Percentiles rank a stretch among this genome's conserved stretches.
phyloP scores from a whole-genome alignment of 306 rosid genomes.

The Castanea mollissima region DNA sequence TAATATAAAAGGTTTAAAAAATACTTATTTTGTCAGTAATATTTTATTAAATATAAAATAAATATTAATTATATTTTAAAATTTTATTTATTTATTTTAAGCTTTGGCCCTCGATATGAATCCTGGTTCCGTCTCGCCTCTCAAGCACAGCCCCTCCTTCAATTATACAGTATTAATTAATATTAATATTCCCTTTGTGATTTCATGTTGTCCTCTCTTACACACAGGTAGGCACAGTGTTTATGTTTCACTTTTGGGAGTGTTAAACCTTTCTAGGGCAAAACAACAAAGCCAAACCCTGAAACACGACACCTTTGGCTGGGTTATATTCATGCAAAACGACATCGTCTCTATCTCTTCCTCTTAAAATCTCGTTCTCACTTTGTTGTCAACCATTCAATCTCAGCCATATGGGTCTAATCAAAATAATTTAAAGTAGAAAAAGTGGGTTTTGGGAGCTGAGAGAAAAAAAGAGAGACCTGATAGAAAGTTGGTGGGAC shows the following conservation, averaged over 20 bases:
- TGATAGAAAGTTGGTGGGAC: constrained; percentile 17
- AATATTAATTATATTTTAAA: too few species aligned
- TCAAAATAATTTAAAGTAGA: constrained; percentile 21
- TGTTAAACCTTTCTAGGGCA: neutral
- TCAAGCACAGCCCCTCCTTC: constrained; percentile 10
- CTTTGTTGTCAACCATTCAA: neutral
- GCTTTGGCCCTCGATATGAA: too few species aligned
- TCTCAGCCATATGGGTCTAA: constrained; percentile 6
- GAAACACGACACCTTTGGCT: neutral
- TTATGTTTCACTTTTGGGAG: constrained; percentile 3
- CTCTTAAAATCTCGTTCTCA: neutral
- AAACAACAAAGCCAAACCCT: neutral
- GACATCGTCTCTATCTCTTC: neutral
- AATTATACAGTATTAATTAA: constrained; percentile 25
- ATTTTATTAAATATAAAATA: too few species aligned
- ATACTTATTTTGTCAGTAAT: too few species aligned
- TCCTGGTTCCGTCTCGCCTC: too few species aligned
- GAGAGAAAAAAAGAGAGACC: neutral
- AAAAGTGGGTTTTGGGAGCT: neutral
- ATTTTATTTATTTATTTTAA: too few species aligned
- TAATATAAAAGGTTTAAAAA: too few species aligned
- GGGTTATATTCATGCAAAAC: neutral
- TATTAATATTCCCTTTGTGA: constrained; percentile 21
- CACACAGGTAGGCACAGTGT: too few species aligned
- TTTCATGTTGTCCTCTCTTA: neutral